Percentiles rank a stretch among this genome's conserved stretches.
Evolutionary conservation across 495 filamentous ascomycete genomes (phyloP).

Genomic region (Paragyromitra xinjiangensis): DNA sequence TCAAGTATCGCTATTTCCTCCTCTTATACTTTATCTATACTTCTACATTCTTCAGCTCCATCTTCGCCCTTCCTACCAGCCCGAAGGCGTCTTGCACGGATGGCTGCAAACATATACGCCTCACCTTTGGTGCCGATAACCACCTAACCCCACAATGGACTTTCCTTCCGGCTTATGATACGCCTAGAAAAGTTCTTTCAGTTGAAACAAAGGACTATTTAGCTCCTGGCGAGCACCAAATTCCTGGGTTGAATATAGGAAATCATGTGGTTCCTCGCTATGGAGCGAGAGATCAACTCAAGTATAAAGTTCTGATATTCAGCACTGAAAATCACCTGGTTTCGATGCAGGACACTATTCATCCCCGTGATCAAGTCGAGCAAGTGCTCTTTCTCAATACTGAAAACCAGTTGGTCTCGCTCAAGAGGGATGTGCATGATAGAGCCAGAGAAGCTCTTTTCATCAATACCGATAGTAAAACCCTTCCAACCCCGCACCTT

Average conservation of each 20-base stretch:
- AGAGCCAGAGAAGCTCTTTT: neutral
- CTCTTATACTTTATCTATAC: constrained; percentile 2
- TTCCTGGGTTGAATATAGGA: neutral
- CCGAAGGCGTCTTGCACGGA: constrained; percentile 1
- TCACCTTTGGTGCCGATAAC: constrained; percentile 19
- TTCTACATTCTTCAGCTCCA: neutral
- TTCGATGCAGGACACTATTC: neutral
- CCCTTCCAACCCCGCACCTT: neutral
- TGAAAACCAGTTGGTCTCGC: neutral
- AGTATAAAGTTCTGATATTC: neutral
- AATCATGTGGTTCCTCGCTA: neutral
- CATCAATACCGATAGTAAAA: neutral
- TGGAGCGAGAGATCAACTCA: neutral
- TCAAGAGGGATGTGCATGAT: neutral
- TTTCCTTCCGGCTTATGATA: neutral
- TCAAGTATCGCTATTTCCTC: neutral
- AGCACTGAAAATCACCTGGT: neutral
- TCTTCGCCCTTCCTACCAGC: constrained; percentile 19
- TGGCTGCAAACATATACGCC: constrained; percentile 22
- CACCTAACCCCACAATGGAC: constrained; percentile 24
- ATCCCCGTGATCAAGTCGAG: neutral
- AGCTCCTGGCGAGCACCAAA: neutral
- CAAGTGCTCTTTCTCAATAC: neutral
- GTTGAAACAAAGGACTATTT: neutral
- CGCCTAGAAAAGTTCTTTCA: neutral